Conservation (phyloP, 2,329 filamentous ascomycete species). For the Neofusicoccum sp. region DNA sequence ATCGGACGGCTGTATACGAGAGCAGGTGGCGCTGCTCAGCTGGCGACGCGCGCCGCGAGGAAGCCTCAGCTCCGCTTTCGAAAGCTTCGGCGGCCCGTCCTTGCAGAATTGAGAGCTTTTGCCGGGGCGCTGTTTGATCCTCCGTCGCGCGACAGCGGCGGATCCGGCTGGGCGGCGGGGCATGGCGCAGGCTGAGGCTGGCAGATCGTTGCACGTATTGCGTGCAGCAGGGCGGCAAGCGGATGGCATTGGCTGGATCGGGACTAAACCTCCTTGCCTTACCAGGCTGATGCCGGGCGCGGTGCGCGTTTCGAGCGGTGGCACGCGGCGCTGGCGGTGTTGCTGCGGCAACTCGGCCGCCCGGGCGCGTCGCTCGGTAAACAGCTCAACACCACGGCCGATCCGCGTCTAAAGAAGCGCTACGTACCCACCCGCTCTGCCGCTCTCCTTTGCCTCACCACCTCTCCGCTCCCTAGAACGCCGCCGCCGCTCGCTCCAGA, state of each 20-base stretch:
- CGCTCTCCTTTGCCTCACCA: not conserved
- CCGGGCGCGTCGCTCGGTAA: not conserved
- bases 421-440: slow-evolving; percentile 3
- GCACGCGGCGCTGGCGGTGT: not conserved
- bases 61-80: no score
- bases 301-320: not conserved
- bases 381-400: slow-evolving; percentile 11
- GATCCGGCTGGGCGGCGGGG: not conserved
- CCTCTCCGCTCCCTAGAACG: not conserved
- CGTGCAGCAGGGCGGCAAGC: slow-evolving; percentile 8
- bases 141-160: not conserved
- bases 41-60: no score
- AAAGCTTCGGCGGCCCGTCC: not conserved
- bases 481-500: not conserved
- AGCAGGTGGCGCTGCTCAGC: no score
- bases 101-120: slow-evolving; percentile 11
- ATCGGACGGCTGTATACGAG: no score
- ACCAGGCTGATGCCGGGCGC: not conserved
- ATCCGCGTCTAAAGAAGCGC: slow-evolving; percentile 15
- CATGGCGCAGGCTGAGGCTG: not conserved
- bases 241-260: slow-evolving; percentile 12
- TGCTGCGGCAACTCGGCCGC: slow-evolving; percentile 8
- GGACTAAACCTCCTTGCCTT: slow-evolving; percentile 2
- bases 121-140: slow-evolving; percentile 6
- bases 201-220: slow-evolving; percentile 14